These are phyloP conservation scores for Camelina laxa DNA, from an alignment of 345 rosid genomes.

Conservation along the genomic window DNA sequence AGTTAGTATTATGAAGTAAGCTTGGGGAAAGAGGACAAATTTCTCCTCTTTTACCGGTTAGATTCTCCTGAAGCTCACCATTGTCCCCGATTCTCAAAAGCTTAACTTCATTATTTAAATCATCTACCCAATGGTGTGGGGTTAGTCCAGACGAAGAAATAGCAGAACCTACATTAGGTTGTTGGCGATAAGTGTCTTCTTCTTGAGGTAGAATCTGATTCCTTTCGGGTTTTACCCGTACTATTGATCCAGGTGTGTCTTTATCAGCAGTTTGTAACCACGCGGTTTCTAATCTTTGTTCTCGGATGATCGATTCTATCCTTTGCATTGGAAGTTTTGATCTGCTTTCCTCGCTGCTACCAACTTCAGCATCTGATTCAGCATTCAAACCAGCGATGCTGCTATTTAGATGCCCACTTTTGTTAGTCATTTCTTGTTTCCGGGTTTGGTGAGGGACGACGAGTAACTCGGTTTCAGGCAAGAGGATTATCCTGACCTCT, in stretches of 20 bases:
- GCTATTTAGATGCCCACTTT: conserved; percentile 50
- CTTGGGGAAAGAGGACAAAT: conserved; percentile 82
- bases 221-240: conserved; percentile 76
- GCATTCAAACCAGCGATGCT: conserved; percentile 40
- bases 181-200: conserved; percentile 57
- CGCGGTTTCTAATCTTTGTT: conserved; percentile 93
- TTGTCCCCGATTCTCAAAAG: conserved; percentile 63
- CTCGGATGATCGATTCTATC: conserved; percentile 91
- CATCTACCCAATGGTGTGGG: conserved; percentile 76
- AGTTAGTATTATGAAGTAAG: conserved; percentile 67
- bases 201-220: conserved; percentile 92
- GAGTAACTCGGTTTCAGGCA: conserved; percentile 58
- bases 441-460: conserved; percentile 44
- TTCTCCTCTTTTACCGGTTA: conserved; percentile 52
- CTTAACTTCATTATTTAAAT: conserved; percentile 69
- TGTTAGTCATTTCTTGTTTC: conserved; percentile 44
- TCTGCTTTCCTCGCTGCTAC: conserved; percentile 51
- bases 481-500: conserved; percentile 80
- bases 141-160: conserved; percentile 58
- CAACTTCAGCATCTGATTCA: conserved; percentile 45
- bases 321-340: conserved; percentile 79
- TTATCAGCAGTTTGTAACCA: conserved; percentile 95
- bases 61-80: conserved; percentile 60
- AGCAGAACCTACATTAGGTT: conserved; percentile 54
- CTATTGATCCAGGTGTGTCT: conserved; percentile 70